Evolutionary conservation across 768 basidiomycete species (phyloP), one percentile per base, ranked within the genome.

Genomic region (Mycena albidolilacea): DNA sequence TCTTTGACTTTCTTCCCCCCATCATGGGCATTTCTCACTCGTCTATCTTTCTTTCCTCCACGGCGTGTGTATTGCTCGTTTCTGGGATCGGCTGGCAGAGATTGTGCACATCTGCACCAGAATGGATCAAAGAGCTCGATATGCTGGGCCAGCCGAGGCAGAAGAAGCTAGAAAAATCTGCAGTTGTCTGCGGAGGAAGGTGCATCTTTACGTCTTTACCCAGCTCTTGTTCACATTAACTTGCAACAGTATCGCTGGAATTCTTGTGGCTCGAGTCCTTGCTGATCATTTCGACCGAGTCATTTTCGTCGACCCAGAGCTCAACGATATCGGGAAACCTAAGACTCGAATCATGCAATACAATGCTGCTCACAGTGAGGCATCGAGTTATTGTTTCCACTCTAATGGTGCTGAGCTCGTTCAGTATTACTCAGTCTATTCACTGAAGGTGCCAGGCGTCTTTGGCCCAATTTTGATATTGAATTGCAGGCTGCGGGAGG

Each of bases 121-220:
- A 7, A 30, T 73, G 72, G 72, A 50, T 73, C 0, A 23, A 46
- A 17, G 55, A 66, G 23, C 55, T 73, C 3, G 67, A 64, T 38
- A 19, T 14, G 14, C 52, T 72, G 30, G 71, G 71, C 1, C 38
- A 62, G 44, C 64, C 57, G 5, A 48, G 70, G 17, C 61, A 55
- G 39, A 35, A 43, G 41, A 58, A 52, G 11, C 48, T 71, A 5
- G 39, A 57, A n/a, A 68, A 68, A 3, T 77, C 79, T 3, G 80
- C 70, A 1, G 73, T 80, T 1, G 71, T 80, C 38, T 77, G 76
- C 60, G 79, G 80, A n/a, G 80, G 80, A 61, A 79, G 80, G 79
- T 77, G 74, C 46, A 48, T 48, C 46, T 17, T 17, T 48, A 6
- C 46, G 1, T 0, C 15, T 15, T 15, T 48, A 1, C 15, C 46